Evolutionary conservation across 495 filamentous ascomycete species (phyloP), one percentile per base, ranked within the genome.

Genomic region (Peziza echinospora): DNA sequence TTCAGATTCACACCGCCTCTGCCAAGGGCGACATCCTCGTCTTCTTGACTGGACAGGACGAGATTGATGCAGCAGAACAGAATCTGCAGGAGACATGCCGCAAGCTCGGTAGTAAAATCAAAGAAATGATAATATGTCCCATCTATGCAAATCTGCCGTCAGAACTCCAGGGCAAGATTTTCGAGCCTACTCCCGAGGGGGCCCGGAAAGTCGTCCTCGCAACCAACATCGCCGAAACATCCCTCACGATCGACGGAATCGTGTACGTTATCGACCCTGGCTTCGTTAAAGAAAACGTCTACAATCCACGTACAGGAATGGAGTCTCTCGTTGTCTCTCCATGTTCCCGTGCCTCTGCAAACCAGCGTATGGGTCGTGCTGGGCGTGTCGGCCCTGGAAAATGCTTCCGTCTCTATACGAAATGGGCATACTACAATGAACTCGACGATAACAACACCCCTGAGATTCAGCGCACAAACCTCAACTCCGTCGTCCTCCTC

Each of bases 201-300:
- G 78, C 80, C 3, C 71, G 84, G 8, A 92, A 92, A 54, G 83
- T 92, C 0, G 83, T 92, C 1, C 64, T 92, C 30, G 83, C 84
- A 0, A 92, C 84, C 0, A 92, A 92, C 55, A 92, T 92, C 57
- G 84, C 84, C 25, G 84, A 92, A 58, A 92, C 84, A 0, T 80
- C 74, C 63, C 66, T 92, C 53, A 92, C 84, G 0, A 92, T 92
- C 43, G 83, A 91, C 56, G 82, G 82, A 2, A 86, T 92, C 48
- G 82, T 87, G 21, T 92, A 87, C 56, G 83, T 92, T 40, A 89
- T 92, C 49, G 84, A 92, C 54, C 79, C 80, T 8, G 84, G 89
- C 19, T 92, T 91, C 51, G 84, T 86, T 46, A 96, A 96, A 60
- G 84, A 97, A 58, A 93, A 94, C 59, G 75, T 85, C 11, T 97